phyloP scores from a whole-genome alignment of 495 filamentous ascomycete genomes.

The Halenospora varia region DNA sequence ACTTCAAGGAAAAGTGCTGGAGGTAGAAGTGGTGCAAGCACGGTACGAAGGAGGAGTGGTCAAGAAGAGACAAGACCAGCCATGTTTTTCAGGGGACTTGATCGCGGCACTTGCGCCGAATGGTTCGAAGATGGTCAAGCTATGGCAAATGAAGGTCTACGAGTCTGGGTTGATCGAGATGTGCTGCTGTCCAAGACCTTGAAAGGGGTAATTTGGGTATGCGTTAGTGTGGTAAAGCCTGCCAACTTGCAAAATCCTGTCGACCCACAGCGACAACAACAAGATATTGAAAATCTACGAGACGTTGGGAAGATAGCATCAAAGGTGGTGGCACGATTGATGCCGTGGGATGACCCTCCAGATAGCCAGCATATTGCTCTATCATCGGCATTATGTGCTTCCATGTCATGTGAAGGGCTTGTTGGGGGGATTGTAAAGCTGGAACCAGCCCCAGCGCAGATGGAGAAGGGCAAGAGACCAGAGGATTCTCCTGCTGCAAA shows the following conservation, averaged over 20 bases:
- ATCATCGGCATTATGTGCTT: conserved; percentile 68
- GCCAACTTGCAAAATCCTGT: conserved; percentile 69
- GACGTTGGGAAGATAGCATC: conserved; percentile 58
- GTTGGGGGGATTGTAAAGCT: conserved; percentile 87
- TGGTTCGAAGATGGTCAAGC: conserved; percentile 66
- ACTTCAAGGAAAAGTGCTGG: conserved; percentile 65
- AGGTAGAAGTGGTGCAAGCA: conserved; percentile 67
- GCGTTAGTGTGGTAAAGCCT: conserved; percentile 75
- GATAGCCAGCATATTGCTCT: conserved; percentile 73
- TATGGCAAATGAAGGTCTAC: conserved; percentile 57
- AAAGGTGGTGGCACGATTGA: conserved; percentile 71
- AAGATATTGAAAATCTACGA: conserved; percentile 46
- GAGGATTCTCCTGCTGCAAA: conserved; percentile 36
- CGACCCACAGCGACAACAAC: conserved; percentile 69
- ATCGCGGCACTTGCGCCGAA: conserved; percentile 58
- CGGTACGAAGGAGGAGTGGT: conserved; percentile 54
- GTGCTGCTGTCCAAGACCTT: conserved; percentile 63
- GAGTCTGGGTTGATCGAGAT: conserved; percentile 80
- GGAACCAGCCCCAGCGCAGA: conserved; percentile 58
- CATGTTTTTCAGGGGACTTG: conserved; percentile 74
- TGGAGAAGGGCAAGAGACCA: conserved; percentile 40
- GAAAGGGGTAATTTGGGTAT: conserved; percentile 66
- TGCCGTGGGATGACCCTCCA: conserved; percentile 82
- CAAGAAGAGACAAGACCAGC: conserved; percentile 57
- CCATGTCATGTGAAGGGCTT: conserved; percentile 63